These are phyloP conservation scores for Bothriochloa decipiens DNA, from an alignment of 176 grass and related monocot species.

Conservation along the genomic window DNA sequence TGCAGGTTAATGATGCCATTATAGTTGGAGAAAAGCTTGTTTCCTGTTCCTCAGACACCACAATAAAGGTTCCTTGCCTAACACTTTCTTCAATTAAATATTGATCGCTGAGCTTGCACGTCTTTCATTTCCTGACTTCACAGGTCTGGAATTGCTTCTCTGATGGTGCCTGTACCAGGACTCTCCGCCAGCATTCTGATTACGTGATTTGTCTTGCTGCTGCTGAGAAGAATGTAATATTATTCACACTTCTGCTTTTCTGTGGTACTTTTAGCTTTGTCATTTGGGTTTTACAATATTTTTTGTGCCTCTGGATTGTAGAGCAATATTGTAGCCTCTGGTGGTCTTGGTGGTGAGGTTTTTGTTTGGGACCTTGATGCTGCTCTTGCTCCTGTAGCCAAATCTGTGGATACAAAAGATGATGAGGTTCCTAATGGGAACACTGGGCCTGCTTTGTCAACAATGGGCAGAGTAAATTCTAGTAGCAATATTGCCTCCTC, in stretches of 20 bases:
- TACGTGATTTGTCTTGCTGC: slow-evolving; percentile 92
- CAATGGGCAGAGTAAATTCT: slow-evolving; percentile 60
- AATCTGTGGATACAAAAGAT: slow-evolving; percentile 70
- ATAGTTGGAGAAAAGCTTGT: slow-evolving; percentile 83
- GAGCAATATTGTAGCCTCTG: slow-evolving; percentile 94
- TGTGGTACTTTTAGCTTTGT: slow-evolving; percentile 8
- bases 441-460: slow-evolving; percentile 62
- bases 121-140: slow-evolving; percentile 32
- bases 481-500: slow-evolving; percentile 59
- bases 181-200: slow-evolving; percentile 91
- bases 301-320: slow-evolving; percentile 50
- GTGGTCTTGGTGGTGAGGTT: slow-evolving; percentile 91
- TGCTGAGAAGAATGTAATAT: slow-evolving; percentile 83
- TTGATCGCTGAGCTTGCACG: background rate
- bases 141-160: slow-evolving; percentile 94
- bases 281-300: slow-evolving; percentile 3
- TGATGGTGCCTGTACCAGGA: slow-evolving; percentile 80
- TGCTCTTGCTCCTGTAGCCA: slow-evolving; percentile 68
- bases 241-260: slow-evolving; percentile 18
- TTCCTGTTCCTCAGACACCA: slow-evolving; percentile 97
- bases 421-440: slow-evolving; percentile 84
- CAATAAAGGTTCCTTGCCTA: slow-evolving; percentile 78
- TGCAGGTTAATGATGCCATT: slow-evolving; percentile 96
- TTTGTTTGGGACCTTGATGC: slow-evolving; percentile 98
- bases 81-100: slow-evolving; percentile 25